A percentile compares a stretch with the other conserved stretches of the same genome.
Conservation (phyloP, 495 filamentous ascomycete genomes). For the Elasticomyces elasticus region DNA sequence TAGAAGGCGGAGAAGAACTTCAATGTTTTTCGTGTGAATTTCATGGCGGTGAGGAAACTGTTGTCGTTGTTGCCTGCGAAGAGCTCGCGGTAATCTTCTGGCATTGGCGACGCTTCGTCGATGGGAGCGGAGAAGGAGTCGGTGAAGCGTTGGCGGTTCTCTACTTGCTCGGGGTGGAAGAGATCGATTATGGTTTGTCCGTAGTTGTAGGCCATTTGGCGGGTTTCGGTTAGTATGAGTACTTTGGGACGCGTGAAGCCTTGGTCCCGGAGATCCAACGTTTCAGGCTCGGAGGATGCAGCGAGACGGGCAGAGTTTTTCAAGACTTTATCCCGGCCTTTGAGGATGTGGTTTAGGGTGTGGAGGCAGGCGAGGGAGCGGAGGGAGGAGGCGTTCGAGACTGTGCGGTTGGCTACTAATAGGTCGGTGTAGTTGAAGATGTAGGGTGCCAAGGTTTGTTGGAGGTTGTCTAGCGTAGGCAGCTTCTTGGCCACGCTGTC, state of each 20-base stretch:
- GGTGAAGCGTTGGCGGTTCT: conserved; percentile 86
- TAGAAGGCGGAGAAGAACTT: conserved; percentile 96
- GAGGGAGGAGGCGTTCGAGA: conserved; percentile 53
- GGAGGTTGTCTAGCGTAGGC: conserved; percentile 39
- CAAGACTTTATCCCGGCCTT: conserved; percentile 81
- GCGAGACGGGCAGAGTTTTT: conserved; percentile 77
- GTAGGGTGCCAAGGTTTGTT: conserved; percentile 45
- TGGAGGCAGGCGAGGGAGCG: conserved; percentile 72
- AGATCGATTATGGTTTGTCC: conserved; percentile 63
- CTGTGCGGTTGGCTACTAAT: conserved; percentile 60
- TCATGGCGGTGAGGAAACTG: conserved; percentile 85
- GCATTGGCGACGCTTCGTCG: conserved; percentile 60
- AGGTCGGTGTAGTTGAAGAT: conserved; percentile 75
- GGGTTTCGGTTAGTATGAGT: conserved; percentile 77
- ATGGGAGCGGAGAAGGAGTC: conserved; percentile 58
- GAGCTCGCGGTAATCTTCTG: conserved; percentile 79
- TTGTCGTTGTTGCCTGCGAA: conserved; percentile 94
- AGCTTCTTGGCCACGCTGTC: conserved; percentile 25
- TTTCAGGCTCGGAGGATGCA: conserved; percentile 38
- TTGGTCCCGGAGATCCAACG: conserved; percentile 78
- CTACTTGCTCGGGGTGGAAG: conserved; percentile 77
- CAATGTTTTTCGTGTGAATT: conserved; percentile 89
- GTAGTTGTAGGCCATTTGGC: conserved; percentile 68
- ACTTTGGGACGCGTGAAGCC: conserved; percentile 93
- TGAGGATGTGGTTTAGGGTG: conserved; percentile 80